Conservation (phyloP, 2,329 filamentous ascomycete genomes). For the Basipetospora chlamydospora region DNA sequence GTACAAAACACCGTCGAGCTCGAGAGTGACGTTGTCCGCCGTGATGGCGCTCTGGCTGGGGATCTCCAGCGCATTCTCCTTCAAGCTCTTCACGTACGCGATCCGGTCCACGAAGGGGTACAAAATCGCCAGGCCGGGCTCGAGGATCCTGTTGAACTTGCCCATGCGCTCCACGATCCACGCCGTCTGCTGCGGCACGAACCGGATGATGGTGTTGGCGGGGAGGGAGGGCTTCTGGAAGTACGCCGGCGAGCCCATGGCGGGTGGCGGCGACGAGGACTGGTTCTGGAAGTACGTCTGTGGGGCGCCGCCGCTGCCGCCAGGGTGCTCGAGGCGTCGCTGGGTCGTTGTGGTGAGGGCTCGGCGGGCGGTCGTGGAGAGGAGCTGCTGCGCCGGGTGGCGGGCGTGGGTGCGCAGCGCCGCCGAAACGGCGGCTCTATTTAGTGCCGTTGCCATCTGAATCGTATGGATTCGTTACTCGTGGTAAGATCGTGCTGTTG, state of each 20-base stretch:
- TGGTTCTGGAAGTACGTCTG: no score
- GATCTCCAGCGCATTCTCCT: slow-evolving; percentile 93
- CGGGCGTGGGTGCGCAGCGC: no score
- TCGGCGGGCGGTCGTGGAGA: slow-evolving; percentile 11
- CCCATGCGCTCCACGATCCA: slow-evolving; percentile 99
- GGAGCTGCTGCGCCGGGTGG: slow-evolving; percentile 5
- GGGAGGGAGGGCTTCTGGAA: slow-evolving; percentile 65
- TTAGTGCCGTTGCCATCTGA: slow-evolving; percentile 5
- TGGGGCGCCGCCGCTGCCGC: neutral
- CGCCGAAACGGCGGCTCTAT: slow-evolving; percentile 6
- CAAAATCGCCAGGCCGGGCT: slow-evolving; percentile 80
- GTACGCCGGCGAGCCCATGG: slow-evolving; percentile 69
- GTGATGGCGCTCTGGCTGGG: slow-evolving; percentile 96
- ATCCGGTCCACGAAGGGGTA: slow-evolving; percentile 89
- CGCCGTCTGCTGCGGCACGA: slow-evolving; percentile 98
- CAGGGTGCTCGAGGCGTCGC: neutral
- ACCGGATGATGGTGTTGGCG: slow-evolving; percentile 87
- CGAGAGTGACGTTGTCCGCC: slow-evolving; percentile 92
- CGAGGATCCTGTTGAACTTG: slow-evolving; percentile 83
- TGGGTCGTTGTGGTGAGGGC: slow-evolving; percentile 1
- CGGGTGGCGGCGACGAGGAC: no score
- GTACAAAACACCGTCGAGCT: slow-evolving; percentile 89
- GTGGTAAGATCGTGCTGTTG: no score
- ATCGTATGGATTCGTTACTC: no score
- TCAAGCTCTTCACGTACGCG: slow-evolving; percentile 93